Percentiles rank a stretch among this genome's conserved stretches.
Evolutionary conservation across 2,329 filamentous ascomycete genomes (phyloP).

Genomic region (Alternaria panax): DNA sequence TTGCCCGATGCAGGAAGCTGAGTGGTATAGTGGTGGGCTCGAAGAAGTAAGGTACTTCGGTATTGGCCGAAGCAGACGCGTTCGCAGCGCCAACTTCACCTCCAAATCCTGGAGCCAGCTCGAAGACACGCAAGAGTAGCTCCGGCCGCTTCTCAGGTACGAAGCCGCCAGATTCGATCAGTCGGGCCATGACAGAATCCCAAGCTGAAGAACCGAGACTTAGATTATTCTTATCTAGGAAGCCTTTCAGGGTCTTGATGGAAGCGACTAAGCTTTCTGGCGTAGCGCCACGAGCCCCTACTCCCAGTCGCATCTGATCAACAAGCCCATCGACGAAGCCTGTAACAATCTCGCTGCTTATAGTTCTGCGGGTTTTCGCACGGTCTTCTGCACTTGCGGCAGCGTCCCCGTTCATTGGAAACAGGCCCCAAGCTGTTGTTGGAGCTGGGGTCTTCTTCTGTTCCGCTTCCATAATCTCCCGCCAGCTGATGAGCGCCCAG

Average conservation of each 20-base stretch:
- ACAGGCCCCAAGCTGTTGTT: conserved; percentile 33
- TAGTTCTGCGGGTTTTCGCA: conserved; percentile 53
- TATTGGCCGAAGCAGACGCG: conserved; percentile 29
- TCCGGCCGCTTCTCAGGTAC: conserved; percentile 55
- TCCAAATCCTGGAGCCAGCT: conserved; percentile 53
- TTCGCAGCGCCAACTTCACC: conserved; percentile 50
- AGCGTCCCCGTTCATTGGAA: conserved; percentile 27
- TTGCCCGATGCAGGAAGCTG: conserved; percentile 53
- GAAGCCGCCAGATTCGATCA: conserved; percentile 59
- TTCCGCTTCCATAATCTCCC: conserved; percentile 48
- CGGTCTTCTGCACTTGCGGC: conserved; percentile 34
- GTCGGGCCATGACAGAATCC: conserved; percentile 58
- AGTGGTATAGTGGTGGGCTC: conserved; percentile 54
- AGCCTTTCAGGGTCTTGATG: conserved; percentile 46
- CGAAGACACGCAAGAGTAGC: conserved; percentile 50
- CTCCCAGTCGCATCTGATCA: conserved; percentile 55
- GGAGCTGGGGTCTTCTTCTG: conserved; percentile 27
- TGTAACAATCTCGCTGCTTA: conserved; percentile 66
- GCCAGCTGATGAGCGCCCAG: conserved; percentile 53
- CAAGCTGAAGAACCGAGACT: conserved; percentile 53
- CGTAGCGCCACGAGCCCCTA: conserved; percentile 50
- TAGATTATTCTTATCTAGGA: conserved; percentile 49
- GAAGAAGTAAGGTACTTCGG: conserved; percentile 51
- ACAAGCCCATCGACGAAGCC: conserved; percentile 63
- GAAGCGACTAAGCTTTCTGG: conserved; percentile 44